phyloP scores from a whole-genome alignment of 139 green algal genomes.

The Haematococcus sp. region DNA sequence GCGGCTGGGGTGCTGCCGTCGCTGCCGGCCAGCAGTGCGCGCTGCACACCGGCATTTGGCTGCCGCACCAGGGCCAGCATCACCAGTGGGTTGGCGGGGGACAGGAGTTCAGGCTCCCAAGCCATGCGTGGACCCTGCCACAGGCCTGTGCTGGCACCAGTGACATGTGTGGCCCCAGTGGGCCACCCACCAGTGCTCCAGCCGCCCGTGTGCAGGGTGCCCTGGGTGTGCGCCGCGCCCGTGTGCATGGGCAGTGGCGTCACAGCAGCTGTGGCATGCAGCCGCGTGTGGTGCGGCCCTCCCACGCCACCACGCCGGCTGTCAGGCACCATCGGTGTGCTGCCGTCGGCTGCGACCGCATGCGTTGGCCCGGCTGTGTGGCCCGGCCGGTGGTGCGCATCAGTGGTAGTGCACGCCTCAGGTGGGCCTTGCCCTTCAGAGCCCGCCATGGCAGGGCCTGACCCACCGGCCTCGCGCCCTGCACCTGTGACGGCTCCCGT shows the following conservation, averaged over 20 bases:
- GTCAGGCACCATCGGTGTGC: background rate
- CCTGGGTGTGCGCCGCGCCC: no score
- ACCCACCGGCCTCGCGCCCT: background rate
- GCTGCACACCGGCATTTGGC: background rate
- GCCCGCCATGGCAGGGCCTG: no score
- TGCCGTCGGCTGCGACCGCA: background rate
- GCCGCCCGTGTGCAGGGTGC: background rate
- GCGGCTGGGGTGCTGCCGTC: no score
- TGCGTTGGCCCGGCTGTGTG: background rate
- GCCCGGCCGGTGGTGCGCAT: background rate
- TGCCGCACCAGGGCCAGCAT: background rate
- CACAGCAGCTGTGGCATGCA: no score
- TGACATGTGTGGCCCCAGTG: background rate
- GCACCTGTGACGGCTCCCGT: background rate
- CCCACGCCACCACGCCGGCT: no score
- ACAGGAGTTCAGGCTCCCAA: conserved; percentile 2
- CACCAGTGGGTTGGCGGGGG: conserved; percentile 1
- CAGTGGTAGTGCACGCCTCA: background rate
- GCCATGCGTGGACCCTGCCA: background rate
- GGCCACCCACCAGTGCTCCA: background rate
- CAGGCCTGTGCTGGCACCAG: background rate
- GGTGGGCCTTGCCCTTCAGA: background rate
- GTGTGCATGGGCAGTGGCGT: no score
- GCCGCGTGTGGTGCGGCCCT: no score
- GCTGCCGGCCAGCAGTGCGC: no score